These are phyloP conservation scores for Thalassiosira profunda DNA, from an alignment of 108 stramenopile genomes.

Conservation along the genomic window DNA sequence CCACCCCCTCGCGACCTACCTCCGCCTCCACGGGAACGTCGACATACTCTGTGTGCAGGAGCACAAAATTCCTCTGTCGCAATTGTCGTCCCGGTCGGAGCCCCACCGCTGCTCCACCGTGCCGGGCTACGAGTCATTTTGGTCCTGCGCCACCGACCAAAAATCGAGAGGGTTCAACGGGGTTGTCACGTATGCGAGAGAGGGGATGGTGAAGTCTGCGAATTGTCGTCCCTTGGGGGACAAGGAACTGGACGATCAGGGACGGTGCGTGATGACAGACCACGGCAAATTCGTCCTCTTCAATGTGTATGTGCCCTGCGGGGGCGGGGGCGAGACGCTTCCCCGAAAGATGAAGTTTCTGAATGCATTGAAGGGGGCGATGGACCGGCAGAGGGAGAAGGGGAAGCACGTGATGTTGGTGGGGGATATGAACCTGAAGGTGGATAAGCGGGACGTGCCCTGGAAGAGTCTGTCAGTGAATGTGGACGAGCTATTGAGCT, in stretches of 20 bases:
- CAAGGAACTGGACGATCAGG: constrained; percentile 84
- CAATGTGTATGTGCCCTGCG: constrained; percentile 94
- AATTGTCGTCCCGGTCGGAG: constrained; percentile 70
- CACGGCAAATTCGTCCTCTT: constrained; percentile 89
- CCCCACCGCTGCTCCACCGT: constrained; percentile 64
- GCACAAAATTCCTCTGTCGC: constrained; percentile 79
- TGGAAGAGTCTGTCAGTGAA: constrained; percentile 68
- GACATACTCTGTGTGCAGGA: constrained; percentile 94
- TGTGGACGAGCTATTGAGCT: constrained; percentile 58
- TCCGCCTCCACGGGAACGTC: constrained; percentile 58
- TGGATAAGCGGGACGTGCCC: constrained; percentile 58
- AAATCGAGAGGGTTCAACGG: constrained; percentile 84
- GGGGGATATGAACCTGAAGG: constrained; percentile 91
- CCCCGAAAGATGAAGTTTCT: constrained; percentile 86
- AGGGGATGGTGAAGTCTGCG: constrained; percentile 57
- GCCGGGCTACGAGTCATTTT: constrained; percentile 84
- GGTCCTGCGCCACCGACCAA: constrained; percentile 76
- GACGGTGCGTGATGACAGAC: constrained; percentile 92
- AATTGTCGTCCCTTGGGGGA: constrained; percentile 57
- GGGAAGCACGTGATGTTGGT: constrained; percentile 81
- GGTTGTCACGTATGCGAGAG: constrained; percentile 86
- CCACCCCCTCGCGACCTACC: constrained; percentile 46
- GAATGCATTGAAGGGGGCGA: constrained; percentile 74
- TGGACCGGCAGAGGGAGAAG: constrained; percentile 60
- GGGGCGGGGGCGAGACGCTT: constrained; percentile 47